Base-by-base conservation (phyloP, 495 filamentous ascomycete species). In the Penicillium longicatenatum region DNA sequence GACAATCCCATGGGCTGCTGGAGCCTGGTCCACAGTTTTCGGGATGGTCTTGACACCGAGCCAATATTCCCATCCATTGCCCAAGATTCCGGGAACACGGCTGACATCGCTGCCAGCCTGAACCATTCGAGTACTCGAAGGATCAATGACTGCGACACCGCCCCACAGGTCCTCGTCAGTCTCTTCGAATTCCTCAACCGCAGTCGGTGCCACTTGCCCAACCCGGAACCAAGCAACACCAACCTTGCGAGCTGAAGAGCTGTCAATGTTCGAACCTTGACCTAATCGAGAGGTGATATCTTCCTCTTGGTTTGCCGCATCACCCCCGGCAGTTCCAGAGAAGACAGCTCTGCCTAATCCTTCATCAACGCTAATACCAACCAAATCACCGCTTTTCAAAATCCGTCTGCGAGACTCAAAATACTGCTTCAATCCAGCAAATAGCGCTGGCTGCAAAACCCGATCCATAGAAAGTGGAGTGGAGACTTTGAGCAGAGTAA, bases 191-290 rank as follows among this genome's bases (percentile, higher is more conserved):
- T 86, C 82, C 63, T 84, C 85, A 31, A 83, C 64, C 4, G 78
- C 60, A 14, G 53, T 72, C n/a, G 80, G 76, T 22, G 84, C 78
- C 45, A 94, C 85, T 60, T 89, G 87, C 16, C 89, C 86, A 31
- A 97, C 86, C 49, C 81, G 87, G 73, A 96, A 97, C 93, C 94
- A 98, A 5, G 89, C 92, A 39, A 95, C 88, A 17, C 84, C 89
- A 35, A 77, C 68, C 50, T 79, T 79, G 37, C 69, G 75, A 30
- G 67, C 59, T 14, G 64, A 63, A 24, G 60, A 54, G 4, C 55
- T 62, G 33, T 65, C 65, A 3, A 56, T 12, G n/a, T 65, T 61
- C 2, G 59, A 54, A 3, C 73, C 73, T 35, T 73, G 60, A 63
- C 74, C 64, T 79, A 78, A 17, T 74, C 79, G 48, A 78, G 74